Base-by-base conservation (phyloP, 2,329 filamentous ascomycete species). In the Venturia aucupariae region DNA sequence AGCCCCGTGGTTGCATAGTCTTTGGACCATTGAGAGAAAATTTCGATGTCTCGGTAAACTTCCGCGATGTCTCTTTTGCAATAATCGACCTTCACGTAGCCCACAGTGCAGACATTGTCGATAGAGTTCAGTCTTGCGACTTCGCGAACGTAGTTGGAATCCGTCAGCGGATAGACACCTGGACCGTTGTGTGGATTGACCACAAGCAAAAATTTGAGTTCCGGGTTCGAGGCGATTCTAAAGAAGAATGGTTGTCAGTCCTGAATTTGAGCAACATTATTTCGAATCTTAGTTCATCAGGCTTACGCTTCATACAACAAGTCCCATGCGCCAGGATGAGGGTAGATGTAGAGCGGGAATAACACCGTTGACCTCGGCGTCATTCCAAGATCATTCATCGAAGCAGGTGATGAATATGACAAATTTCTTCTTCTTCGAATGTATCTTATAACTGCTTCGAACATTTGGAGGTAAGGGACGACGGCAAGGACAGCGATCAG, bases 181-280 rank as follows among this genome's bases (percentile, higher is more conserved):
- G 61, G 61, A 10, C 61, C 61, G n/a, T 54, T 62, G n/a, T 62
- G 44, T 51, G 61, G 61, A 19, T 62, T 62, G n/a, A 62, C 22
- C n/a, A 62, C 44, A 38, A 62, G 35, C 3, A 44, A 6, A 32
- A 60, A 60, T 22, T 60, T 60, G 38, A 44, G 35, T 11, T 44
- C 41, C 2, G 59, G 59, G 32, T 60, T 35, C n/a, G 59, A 27
- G 11, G 24, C 27, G 59, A 60, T 60, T 42, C 59, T 60, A 32
- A 15, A 10, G 3, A 35, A 44, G 3, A 35, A 44, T 8, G 32
- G 5, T 19, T 19, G 59, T 60, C 38, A 60, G 59, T 30, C 5
- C n/a, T 41, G 22, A 17, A 42, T 27, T 27, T 42, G 10, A 17
- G 13, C 42, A 38, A 10, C 4, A n/a, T 35, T 60, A 1, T 19